phyloP scores from a whole-genome alignment of 352 stramenopile species.

The Phytopythium aichiense region DNA sequence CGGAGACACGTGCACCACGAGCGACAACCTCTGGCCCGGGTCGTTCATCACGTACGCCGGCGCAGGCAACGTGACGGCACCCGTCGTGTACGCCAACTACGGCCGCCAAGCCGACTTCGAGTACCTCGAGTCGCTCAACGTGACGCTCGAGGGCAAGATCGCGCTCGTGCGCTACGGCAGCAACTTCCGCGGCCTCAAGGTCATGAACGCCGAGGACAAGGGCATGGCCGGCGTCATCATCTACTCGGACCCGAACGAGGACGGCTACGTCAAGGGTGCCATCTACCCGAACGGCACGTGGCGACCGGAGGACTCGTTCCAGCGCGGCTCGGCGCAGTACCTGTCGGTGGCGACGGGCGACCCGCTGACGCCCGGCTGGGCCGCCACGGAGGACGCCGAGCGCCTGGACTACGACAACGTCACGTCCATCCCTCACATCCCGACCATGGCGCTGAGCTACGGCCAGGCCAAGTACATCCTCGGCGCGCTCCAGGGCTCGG shows the following conservation, averaged over 20 bases:
- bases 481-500: slow-evolving; percentile 36
- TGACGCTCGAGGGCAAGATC: slow-evolving; percentile 54
- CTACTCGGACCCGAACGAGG: slow-evolving; percentile 71
- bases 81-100: slow-evolving; percentile 51
- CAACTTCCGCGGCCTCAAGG: slow-evolving; percentile 48
- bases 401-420: slow-evolving; percentile 31
- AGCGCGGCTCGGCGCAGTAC: slow-evolving; percentile 70
- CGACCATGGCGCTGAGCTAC: slow-evolving; percentile 48
- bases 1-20: slow-evolving; percentile 59
- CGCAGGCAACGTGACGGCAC: slow-evolving; percentile 28
- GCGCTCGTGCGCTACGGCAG: slow-evolving; percentile 61
- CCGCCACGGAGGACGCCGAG: slow-evolving; percentile 23
- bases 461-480: slow-evolving; percentile 63
- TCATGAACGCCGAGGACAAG: slow-evolving; percentile 54
- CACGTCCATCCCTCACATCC: slow-evolving; percentile 49
- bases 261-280: slow-evolving; percentile 47
- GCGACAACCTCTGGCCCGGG: slow-evolving; percentile 39
- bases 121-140: slow-evolving; percentile 35
- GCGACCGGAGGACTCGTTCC: slow-evolving; percentile 44
- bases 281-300: slow-evolving; percentile 65
- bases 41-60: slow-evolving; percentile 39
- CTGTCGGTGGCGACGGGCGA: slow-evolving; percentile 56
- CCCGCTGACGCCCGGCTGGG: slow-evolving; percentile 31
- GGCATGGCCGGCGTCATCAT: slow-evolving; percentile 56
- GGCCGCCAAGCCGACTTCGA: slow-evolving; percentile 50